Conservation (phyloP, 108 stramenopile genomes). For the Cyclostephanos tholiformis region DNA sequence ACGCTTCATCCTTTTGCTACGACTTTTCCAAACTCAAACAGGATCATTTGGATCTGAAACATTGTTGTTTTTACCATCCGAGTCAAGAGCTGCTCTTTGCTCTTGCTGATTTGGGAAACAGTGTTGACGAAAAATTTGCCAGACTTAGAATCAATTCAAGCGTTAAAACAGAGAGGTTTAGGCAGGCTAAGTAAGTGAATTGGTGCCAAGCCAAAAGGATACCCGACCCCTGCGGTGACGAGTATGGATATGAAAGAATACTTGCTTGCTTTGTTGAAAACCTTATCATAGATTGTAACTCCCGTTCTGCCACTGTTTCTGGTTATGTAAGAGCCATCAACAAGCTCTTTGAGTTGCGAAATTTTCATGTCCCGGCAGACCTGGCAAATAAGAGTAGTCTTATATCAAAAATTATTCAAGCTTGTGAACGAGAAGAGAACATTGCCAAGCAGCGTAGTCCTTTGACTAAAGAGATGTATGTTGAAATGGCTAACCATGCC, state of each 20-base stretch:
- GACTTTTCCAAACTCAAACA: conserved; percentile 19
- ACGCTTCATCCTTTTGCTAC: background rate
- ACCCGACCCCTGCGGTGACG: background rate
- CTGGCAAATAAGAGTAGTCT: background rate
- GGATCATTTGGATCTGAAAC: too few relatives aligned
- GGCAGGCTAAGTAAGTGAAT: conserved; percentile 16
- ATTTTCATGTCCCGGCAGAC: background rate
- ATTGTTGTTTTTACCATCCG: too few relatives aligned
- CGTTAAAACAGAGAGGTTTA: conserved; percentile 8
- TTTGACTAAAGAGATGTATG: conserved; percentile 12
- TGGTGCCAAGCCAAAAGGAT: background rate
- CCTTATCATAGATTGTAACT: background rate
- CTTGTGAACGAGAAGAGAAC: too few relatives aligned
- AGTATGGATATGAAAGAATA: background rate
- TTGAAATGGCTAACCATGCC: background rate
- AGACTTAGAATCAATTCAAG: background rate
- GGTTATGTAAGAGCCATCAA: background rate
- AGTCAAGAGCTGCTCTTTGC: too few relatives aligned
- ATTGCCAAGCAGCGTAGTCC: too few relatives aligned
- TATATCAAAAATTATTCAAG: too few relatives aligned
- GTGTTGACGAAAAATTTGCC: background rate
- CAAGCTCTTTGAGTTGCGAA: background rate
- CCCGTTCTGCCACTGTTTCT: background rate
- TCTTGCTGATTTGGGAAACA: too few relatives aligned
- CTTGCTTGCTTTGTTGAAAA: too few relatives aligned